Evolutionary conservation across 2,329 filamentous ascomycete species (phyloP).

Genomic region (Ascochyta clinopodiicola): DNA sequence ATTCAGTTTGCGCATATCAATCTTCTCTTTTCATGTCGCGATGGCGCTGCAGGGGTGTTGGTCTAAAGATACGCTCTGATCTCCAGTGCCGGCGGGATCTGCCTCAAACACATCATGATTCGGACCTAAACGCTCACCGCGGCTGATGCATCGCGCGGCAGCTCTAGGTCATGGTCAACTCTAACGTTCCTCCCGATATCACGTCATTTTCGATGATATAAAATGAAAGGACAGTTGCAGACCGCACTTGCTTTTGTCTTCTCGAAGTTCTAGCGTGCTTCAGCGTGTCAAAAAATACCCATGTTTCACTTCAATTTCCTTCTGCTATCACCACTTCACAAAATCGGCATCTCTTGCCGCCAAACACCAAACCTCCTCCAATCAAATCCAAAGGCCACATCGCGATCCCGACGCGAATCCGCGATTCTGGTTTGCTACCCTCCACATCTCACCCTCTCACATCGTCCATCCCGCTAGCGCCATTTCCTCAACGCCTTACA

Average conservation of each 20-base stretch:
- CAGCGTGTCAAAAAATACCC: conserved; percentile 14
- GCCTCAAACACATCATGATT: conserved; percentile 15
- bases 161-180: neutral
- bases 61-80: conserved; percentile 12
- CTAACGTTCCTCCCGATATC: conserved; percentile 8
- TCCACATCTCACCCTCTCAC: conserved; percentile 15
- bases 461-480: conserved; percentile 7
- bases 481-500: conserved; percentile 6
- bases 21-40: conserved; percentile 6
- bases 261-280: conserved; percentile 29
- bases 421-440: conserved; percentile 8
- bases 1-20: conserved; percentile 9
- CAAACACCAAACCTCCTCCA: conserved; percentile 4
- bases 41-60: conserved; percentile 1
- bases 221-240: conserved; percentile 10
- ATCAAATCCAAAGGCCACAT: conserved; percentile 4
- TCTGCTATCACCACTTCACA: conserved; percentile 4
- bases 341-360: conserved; percentile 7
- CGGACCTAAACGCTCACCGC: conserved; percentile 7
- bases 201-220: conserved; percentile 5
- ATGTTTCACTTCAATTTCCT: conserved; percentile 17
- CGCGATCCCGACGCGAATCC: conserved; percentile 6
- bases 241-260: conserved; percentile 18
- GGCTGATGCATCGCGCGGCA: conserved; percentile 7
- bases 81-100: conserved; percentile 11